Conservation (phyloP, 1,284 basidiomycete genomes). For the Cryptococcus sp. region DNA sequence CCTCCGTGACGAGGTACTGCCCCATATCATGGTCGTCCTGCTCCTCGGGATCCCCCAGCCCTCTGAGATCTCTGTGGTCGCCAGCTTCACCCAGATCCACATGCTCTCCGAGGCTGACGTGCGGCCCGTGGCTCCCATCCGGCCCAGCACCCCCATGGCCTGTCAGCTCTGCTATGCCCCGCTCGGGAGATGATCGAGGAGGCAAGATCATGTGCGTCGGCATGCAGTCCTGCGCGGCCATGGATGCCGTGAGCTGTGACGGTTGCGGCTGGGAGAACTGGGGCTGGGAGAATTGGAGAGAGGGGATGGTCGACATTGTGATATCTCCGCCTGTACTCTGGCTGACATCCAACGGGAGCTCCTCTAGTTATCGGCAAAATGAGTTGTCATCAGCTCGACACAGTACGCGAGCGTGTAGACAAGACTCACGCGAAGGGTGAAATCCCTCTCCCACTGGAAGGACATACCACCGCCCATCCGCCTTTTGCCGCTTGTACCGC, state of each 20-base stretch:
- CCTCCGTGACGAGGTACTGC: too few relatives aligned
- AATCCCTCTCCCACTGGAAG: not conserved
- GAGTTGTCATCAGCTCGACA: not conserved
- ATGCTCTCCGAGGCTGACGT: not conserved
- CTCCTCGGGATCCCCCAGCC: too few relatives aligned
- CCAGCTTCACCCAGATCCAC: not conserved
- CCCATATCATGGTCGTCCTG: too few relatives aligned
- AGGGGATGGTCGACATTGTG: slow-evolving; percentile 14
- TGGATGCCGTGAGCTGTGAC: not conserved
- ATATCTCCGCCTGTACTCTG: slow-evolving; percentile 14
- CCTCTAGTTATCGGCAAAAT: slow-evolving; percentile 3
- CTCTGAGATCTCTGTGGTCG: not conserved
- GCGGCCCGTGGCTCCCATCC: not conserved
- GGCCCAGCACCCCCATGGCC: too few relatives aligned
- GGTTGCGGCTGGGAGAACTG: slow-evolving; percentile 11
- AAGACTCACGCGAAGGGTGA: slow-evolving; percentile 3
- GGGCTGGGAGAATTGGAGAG: slow-evolving; percentile 12
- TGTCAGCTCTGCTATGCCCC: not conserved
- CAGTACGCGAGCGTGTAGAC: not conserved
- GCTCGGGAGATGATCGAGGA: not conserved
- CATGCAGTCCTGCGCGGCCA: not conserved
- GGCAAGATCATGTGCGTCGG: slow-evolving; percentile 6
- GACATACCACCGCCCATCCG: slow-evolving; percentile 10
- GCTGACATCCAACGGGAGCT: slow-evolving; percentile 4
- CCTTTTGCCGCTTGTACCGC: not conserved